Percentiles rank a stretch among this genome's conserved stretches.
Conservation (phyloP, 2,329 filamentous ascomycete genomes). For the Chaetomium sp. region DNA sequence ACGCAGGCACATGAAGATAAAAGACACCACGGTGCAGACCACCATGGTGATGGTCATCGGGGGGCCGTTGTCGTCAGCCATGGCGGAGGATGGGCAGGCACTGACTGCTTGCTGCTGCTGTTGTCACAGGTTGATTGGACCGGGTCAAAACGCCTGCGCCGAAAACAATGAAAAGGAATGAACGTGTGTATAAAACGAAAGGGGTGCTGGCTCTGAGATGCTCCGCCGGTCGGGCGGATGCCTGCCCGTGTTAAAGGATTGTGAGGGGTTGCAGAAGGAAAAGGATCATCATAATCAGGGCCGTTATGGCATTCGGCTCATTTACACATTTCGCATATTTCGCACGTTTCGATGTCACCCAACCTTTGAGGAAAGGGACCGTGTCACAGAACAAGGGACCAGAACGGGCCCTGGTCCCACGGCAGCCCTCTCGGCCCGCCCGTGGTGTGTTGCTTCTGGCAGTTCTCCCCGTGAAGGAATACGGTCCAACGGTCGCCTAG, state of each 20-base stretch:
- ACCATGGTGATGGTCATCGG: conserved; percentile 31
- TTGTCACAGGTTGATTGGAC: no score
- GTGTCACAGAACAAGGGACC: not conserved
- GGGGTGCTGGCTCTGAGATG: not conserved
- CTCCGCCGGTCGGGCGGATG: not conserved
- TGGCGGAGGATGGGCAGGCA: conserved; percentile 4
- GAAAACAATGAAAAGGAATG: not conserved
- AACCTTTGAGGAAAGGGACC: not conserved
- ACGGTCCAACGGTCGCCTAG: not conserved
- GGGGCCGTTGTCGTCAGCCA: conserved; percentile 26
- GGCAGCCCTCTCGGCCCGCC: not conserved
- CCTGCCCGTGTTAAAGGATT: not conserved
- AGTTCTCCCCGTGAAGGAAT: not conserved
- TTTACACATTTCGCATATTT: not conserved
- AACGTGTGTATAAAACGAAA: not conserved
- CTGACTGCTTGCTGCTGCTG: no score
- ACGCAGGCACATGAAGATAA: conserved; percentile 32
- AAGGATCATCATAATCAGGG: not conserved
- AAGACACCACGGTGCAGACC: conserved; percentile 28
- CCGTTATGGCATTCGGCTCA: not conserved
- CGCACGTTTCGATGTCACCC: not conserved
- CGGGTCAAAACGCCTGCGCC: not conserved
- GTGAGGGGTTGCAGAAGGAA: not conserved
- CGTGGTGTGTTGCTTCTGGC: not conserved
- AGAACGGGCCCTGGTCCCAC: not conserved